Conservation (phyloP, 352 stramenopile species). For the Pythium apleroticum region DNA sequence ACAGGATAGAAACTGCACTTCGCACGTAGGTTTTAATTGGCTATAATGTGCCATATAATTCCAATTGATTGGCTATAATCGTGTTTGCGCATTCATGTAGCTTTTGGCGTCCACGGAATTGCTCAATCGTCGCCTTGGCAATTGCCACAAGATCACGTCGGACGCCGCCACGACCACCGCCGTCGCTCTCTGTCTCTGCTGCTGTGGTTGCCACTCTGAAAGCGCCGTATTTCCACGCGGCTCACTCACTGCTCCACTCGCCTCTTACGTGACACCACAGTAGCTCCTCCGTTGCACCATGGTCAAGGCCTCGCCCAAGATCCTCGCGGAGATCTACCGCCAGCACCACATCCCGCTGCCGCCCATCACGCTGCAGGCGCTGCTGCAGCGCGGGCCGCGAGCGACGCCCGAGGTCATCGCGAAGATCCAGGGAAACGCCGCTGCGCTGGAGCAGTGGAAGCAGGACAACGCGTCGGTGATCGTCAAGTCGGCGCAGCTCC, state of each 20-base stretch:
- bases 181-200: background rate
- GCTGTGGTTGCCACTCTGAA: no score
- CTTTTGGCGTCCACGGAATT: constrained; percentile 5
- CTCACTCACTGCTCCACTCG: background rate
- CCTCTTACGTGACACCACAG: background rate
- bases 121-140: constrained; percentile 15
- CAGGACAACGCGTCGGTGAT: constrained; percentile 67
- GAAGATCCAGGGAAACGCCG: constrained; percentile 50
- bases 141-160: constrained; percentile 13
- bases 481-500: constrained; percentile 72
- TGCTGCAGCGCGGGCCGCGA: constrained; percentile 65
- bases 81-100: constrained; percentile 44
- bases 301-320: constrained; percentile 51
- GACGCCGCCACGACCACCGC: constrained; percentile 14
- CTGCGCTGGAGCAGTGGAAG: constrained; percentile 54
- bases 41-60: no score
- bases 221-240: background rate
- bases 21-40: no score
- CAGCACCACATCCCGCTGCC: constrained; percentile 79
- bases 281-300: constrained; percentile 8
- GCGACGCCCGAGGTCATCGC: constrained; percentile 45
- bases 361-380: constrained; percentile 75
- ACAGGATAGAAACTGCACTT: background rate
- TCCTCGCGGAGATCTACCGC: constrained; percentile 81
- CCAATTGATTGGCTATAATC: constrained; percentile 32